phyloP scores from a whole-genome alignment of 2,329 filamentous ascomycete genomes.

The Didymella glomerata region DNA sequence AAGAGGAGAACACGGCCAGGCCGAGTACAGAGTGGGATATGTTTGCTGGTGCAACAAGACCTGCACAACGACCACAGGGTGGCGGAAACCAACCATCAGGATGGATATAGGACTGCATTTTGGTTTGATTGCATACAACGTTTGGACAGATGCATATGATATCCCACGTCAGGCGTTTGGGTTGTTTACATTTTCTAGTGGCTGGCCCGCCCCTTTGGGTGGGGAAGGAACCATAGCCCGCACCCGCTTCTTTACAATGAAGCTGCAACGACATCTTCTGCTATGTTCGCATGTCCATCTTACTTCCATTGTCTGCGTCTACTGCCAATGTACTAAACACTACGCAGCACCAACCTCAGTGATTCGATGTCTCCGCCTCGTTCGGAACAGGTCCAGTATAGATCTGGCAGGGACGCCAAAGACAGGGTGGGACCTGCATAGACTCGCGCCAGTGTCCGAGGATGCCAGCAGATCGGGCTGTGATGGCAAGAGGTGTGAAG shows the following conservation, averaged over 20 bases:
- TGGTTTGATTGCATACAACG: slow-evolving; percentile 7
- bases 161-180: slow-evolving; percentile 19
- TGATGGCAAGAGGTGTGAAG: slow-evolving; percentile 3
- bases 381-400: neutral
- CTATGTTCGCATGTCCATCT: neutral
- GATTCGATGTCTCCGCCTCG: neutral
- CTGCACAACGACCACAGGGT: slow-evolving; percentile 20
- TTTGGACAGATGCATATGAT: slow-evolving; percentile 19
- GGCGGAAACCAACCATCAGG: slow-evolving; percentile 8
- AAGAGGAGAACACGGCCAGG: slow-evolving; percentile 1
- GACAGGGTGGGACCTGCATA: neutral
- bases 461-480: slow-evolving; percentile 1
- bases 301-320: neutral
- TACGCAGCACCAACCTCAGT: neutral
- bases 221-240: neutral
- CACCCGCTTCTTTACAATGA: neutral
- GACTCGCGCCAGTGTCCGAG: slow-evolving; percentile 3
- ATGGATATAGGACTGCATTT: slow-evolving; percentile 7
- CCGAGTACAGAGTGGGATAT: slow-evolving; percentile 37
- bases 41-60: slow-evolving; percentile 31
- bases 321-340: neutral
- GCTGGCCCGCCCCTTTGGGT: neutral
- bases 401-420: neutral
- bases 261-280: neutral
- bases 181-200: neutral